Conservation (phyloP, 495 filamentous ascomycete genomes). For the Aspergillus indologenus region DNA sequence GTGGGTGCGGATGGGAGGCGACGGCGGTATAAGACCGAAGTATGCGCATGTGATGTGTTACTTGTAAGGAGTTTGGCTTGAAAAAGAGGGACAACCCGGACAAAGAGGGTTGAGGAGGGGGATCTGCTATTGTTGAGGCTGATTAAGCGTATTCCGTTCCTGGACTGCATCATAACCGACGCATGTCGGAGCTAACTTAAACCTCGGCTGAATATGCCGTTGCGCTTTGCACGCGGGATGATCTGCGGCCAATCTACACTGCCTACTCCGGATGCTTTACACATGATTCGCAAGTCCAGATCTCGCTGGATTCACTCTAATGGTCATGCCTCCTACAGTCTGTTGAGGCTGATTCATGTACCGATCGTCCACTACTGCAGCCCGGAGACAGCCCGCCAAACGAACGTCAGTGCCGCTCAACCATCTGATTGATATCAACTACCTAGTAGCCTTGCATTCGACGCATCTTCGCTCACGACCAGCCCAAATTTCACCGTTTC, state of each 20-base stretch:
- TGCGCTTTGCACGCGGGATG: not conserved
- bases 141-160: not conserved
- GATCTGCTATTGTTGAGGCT: too few species aligned
- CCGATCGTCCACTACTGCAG: not conserved
- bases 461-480: not conserved
- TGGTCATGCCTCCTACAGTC: not conserved
- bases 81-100: too few species aligned
- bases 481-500: not conserved
- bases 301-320: too few species aligned
- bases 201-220: slow-evolving; percentile 1
- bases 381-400: not conserved
- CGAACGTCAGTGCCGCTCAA: too few species aligned
- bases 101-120: too few species aligned
- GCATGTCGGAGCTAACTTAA: slow-evolving; percentile 18
- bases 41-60: too few species aligned
- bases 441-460: not conserved
- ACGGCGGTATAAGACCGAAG: too few species aligned
- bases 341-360: not conserved
- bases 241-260: not conserved
- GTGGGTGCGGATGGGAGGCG: too few species aligned
- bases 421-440: too few species aligned
- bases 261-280: too few species aligned
- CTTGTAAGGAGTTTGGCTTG: too few species aligned
- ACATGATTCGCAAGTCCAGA: too few species aligned
- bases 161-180: not conserved